Base-by-base conservation (phyloP, 108 stramenopile species). In the Cyclotella choctawhatcheeana region DNA sequence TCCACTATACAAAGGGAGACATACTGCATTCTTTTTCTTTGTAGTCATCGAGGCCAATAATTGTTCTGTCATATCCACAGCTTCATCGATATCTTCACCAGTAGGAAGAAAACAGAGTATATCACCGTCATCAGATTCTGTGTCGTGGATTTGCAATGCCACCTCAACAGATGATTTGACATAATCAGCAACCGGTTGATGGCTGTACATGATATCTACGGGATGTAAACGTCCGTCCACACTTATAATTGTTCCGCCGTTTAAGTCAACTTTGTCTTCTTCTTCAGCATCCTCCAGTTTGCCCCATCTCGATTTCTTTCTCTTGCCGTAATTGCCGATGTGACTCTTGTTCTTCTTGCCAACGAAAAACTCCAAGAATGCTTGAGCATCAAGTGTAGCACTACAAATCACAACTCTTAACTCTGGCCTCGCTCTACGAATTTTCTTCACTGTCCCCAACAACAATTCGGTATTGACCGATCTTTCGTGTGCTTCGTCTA, bases 401-500 rank as follows among this genome's bases (percentile, higher is more conserved):
- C 96, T 97, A 74, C 97, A 98, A 30, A 99, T 85, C 21, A 99
- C 87, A 20, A 99, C 77, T 22, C 97, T 69, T 40, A 99, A 76
- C 53, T 90, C 84, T 21, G 79, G 76, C 40, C 91, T 71, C 69
- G 82, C 84, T 59, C 92, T 70, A 32, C 94, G 82, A 72, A 96
- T 89, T 71, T 97, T 89, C 72, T 93, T 90, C 32, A 98, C 59
- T 21, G 96, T 63, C 12, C 98, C 98, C 69, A 98, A 69, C 30
- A 99, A 71, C 44, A 93, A 85, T 66, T 99, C 98, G 5, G 88
- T 91, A 80, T 97, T 89, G 13, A 96, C 29, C 34, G 81, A 94
- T 33, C 97, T 71, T 79, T 99, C 97, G 64, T 99, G 98, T 5
- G 97, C 98, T 66, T 99, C 98, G 67, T 99, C 98, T 25, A 98